phyloP scores from a whole-genome alignment of 2,329 filamentous ascomycete species.

The Curvularia hawaiiensis region DNA sequence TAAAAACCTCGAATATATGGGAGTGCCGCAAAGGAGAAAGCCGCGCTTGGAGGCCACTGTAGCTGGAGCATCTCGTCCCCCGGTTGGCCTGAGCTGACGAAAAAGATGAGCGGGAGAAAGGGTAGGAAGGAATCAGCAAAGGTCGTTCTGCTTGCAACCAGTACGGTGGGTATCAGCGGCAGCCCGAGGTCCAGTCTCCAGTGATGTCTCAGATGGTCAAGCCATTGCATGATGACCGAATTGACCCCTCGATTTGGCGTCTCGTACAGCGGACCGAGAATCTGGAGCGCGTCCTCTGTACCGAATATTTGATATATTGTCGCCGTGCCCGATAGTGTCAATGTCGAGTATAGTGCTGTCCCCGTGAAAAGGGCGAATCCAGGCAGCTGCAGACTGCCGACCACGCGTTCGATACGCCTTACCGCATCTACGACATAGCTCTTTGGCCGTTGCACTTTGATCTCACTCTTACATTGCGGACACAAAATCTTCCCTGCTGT shows the following conservation, averaged over 20 bases:
- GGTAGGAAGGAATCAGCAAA: slow-evolving; percentile 68
- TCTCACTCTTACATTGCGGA: slow-evolving; percentile 86
- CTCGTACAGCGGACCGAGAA: slow-evolving; percentile 54
- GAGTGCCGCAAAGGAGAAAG: slow-evolving; percentile 68
- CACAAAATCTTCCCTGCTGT: slow-evolving; percentile 70
- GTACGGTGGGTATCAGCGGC: slow-evolving; percentile 69
- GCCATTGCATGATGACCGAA: slow-evolving; percentile 41
- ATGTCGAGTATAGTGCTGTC: slow-evolving; percentile 50
- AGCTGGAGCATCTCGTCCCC: slow-evolving; percentile 55
- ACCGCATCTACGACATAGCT: slow-evolving; percentile 73
- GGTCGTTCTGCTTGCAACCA: slow-evolving; percentile 70
- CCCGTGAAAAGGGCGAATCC: slow-evolving; percentile 63
- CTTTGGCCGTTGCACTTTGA: slow-evolving; percentile 74
- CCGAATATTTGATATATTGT: slow-evolving; percentile 71
- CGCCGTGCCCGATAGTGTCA: slow-evolving; percentile 64
- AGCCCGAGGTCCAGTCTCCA: slow-evolving; percentile 64
- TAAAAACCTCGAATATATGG: slow-evolving; percentile 70
- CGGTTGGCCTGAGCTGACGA: slow-evolving; percentile 58
- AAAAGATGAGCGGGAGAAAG: slow-evolving; percentile 66
- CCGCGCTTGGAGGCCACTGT: slow-evolving; percentile 70
- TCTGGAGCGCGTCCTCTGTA: slow-evolving; percentile 60
- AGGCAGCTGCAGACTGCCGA: slow-evolving; percentile 66
- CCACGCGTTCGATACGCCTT: slow-evolving; percentile 62
- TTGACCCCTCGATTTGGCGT: slow-evolving; percentile 38
- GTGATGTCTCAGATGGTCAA: slow-evolving; percentile 43